Evolutionary conservation across 139 green algal genomes (phyloP).

Genomic region (Asterochloris sp.): DNA sequence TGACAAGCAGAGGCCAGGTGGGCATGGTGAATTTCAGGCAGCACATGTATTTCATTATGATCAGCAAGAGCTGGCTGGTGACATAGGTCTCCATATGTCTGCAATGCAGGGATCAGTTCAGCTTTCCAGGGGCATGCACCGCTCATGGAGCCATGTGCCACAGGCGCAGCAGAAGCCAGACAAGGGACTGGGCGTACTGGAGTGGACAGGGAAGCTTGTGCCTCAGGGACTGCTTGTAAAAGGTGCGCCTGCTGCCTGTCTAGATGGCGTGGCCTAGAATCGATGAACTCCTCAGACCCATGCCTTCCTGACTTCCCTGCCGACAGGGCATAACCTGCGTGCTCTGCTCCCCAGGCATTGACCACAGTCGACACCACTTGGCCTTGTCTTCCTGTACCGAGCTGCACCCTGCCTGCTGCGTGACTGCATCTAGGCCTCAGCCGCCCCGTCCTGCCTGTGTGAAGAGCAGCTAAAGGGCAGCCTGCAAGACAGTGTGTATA

Average conservation of each 20-base stretch:
- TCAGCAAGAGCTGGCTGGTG: too few species aligned
- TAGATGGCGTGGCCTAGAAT: background rate
- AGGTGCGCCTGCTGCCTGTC: slow-evolving; percentile 10
- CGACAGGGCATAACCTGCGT: background rate
- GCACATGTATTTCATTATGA: too few species aligned
- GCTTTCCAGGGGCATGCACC: too few species aligned
- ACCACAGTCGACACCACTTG: too few species aligned
- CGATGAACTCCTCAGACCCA: background rate
- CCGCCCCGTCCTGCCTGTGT: background rate
- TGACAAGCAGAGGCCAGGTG: too few species aligned
- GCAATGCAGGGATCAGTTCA: too few species aligned
- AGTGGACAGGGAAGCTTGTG: slow-evolving; percentile 65
- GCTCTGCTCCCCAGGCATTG: background rate
- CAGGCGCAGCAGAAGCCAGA: background rate
- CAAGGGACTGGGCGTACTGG: slow-evolving; percentile 54
- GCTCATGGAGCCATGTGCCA: too few species aligned
- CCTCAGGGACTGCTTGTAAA: slow-evolving; percentile 75
- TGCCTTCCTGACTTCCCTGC: background rate
- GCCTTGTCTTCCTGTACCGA: too few species aligned
- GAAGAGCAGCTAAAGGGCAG: too few species aligned
- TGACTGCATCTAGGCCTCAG: background rate
- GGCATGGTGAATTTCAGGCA: too few species aligned
- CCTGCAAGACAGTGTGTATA: background rate
- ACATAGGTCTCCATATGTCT: too few species aligned
- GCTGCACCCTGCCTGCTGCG: too few species aligned